These are phyloP conservation scores for Acer negundo DNA, from an alignment of 345 rosid genomes.

Conservation along the genomic window DNA sequence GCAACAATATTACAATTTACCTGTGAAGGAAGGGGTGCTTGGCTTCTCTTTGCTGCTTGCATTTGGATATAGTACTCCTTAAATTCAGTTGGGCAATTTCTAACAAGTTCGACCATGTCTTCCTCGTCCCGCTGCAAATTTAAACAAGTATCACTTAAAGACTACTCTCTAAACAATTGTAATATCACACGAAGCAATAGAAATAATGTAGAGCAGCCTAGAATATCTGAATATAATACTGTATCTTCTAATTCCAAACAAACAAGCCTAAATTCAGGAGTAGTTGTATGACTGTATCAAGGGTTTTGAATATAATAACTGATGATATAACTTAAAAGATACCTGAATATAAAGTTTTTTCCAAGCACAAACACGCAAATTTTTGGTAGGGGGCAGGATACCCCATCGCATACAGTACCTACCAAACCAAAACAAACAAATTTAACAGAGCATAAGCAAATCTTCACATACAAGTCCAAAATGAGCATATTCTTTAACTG, in stretches of 20 bases:
- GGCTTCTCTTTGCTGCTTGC: conserved; percentile 94
- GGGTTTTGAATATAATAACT: background rate
- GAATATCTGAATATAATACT: background rate
- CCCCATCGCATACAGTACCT: conserved; percentile 95
- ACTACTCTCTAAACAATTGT: background rate
- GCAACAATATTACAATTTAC: conserved; percentile 35
- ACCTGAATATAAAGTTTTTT: conserved; percentile 95
- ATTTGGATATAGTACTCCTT: conserved; percentile 90
- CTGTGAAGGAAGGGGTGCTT: conserved; percentile 89
- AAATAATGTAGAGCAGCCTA: background rate
- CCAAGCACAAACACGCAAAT: conserved; percentile 78
- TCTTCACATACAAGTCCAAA: background rate
- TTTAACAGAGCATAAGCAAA: background rate
- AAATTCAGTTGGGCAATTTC: conserved; percentile 74
- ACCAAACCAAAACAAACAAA: conserved; percentile 11
- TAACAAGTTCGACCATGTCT: conserved; percentile 78
- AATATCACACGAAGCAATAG: conserved; percentile 3
- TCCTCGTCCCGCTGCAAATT: conserved; percentile 77
- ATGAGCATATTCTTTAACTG: background rate
- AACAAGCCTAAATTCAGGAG: background rate
- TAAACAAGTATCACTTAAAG: conserved; percentile 14
- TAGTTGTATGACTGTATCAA: background rate
- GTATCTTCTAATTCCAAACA: background rate
- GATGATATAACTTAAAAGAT: background rate
- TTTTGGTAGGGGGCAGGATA: conserved; percentile 53